Evolutionary conservation across 805 yeast species (phyloP), one percentile per base, ranked within the genome.

Genomic region (Wickerhamomyces bisporus): DNA sequence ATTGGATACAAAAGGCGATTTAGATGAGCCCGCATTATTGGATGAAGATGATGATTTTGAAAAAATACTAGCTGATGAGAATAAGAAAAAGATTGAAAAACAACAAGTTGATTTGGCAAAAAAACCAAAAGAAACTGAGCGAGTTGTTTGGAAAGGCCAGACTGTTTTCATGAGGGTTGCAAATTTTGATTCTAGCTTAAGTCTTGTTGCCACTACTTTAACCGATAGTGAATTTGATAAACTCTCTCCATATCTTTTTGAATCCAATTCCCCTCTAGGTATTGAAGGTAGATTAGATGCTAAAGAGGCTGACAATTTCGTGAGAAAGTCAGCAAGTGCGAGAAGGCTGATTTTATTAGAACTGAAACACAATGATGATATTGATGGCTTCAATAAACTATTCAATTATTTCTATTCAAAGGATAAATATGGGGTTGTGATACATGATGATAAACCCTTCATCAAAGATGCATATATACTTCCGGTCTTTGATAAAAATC

Each of bases 231-330:
- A 43, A 28, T 45, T 45, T 23, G 26, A 27, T 8, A 26, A 21
- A 4, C 25, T 37, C 23, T 48, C 49, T 1, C 30, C 41, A 14
- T 34, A 35, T n/a, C 30, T 57, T 16, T 16, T 71, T 5, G 57
- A 61, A 39, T 38, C 43, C 25, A 40, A 45, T 15, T 35, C 51
- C 30, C 47, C 58, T 26, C 57, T 79, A 46, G 62, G 62, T 23
- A 60, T 85, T 32, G 80, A 76, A 42, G 95, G 95, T 3, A 66
- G 87, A 39, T 64, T 86, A 32, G 79, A 75, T 49, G 52, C 64
- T 4, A 39, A 45, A 6, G 65, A 61, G 35, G 94, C 87, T 1
- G 76, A 71, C 38, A 62, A 62, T 11, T 86, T 86, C 52, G 58
- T 86, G 43, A 45, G 55, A 20, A 69, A 71, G 44, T 66, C 77